Base-by-base conservation (phyloP, 352 stramenopile species). In the Pilasporangium apinafurcum region DNA sequence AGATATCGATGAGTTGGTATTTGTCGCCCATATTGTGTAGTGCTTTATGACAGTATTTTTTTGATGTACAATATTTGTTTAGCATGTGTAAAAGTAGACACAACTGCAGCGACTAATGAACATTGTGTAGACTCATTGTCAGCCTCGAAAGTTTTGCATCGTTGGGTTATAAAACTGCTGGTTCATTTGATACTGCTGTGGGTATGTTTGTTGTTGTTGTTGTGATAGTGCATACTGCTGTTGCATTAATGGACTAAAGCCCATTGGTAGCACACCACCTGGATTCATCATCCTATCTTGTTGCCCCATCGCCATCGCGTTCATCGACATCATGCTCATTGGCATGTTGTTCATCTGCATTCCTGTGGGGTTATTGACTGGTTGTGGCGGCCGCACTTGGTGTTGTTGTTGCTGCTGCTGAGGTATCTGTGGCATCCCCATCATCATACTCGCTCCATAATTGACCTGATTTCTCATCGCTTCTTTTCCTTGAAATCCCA, bases 361-460 rank as follows among this genome's bases (percentile, higher is more conserved):
- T 20, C 8, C 18, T 28, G 47, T 38, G 12, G 35, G 44, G 27
- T 51, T 28, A 20, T 31, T 48, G 24, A 62, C 52, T n/a, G 59
- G 59, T 26, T 74, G 62, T 20, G 62, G 62, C n/a, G 59, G 48
- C 29, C 62, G 62, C 40, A 72, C 56, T 44, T 66, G 54, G 25
- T 65, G 53, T 20, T 49, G 44, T 31, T 49, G 54, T 13, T 49
- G 48, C 31, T 47, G 49, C 36, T 46, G 44, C 16, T 26, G 42
- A 13, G 29, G 18, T 12, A 36, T 34, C 18, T 18, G 10, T n/a
- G n/a, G n/a, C 28, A 33, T 17, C 32, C 25, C n/a, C 25, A 44
- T 45, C 38, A 51, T 29, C 7, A 21, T 44, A 8, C 47, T 25
- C 0, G 37, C n/a, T n/a, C n/a, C n/a, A n/a, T n/a, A n/a, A n/a